Percentiles rank a stretch among this genome's conserved stretches.
Conservation (phyloP, 805 yeast species). For the Candida taoyuanica region DNA sequence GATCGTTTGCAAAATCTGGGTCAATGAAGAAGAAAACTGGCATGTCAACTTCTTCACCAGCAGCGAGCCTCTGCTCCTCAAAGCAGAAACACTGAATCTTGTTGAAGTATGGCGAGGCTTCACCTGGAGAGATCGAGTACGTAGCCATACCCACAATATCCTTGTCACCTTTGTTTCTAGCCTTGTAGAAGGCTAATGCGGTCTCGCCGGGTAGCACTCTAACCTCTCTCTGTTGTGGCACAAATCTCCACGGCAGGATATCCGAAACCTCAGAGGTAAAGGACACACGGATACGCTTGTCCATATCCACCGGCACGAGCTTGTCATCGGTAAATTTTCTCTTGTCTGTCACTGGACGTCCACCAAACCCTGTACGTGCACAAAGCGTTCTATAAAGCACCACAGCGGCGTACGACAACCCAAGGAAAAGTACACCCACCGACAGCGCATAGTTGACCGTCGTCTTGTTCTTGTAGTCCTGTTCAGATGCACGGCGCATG, state of each 20-base stretch:
- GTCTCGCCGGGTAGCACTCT: constrained; percentile 95
- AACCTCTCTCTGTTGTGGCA: constrained; percentile 92
- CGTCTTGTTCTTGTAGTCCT: constrained; percentile 32
- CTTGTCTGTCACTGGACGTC: constrained; percentile 86
- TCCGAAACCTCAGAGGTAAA: constrained; percentile 92
- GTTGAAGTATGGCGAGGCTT: constrained; percentile 93
- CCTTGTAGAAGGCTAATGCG: constrained; percentile 92
- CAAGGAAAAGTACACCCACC: constrained; percentile 64
- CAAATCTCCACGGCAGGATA: constrained; percentile 89
- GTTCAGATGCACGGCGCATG: constrained; percentile 17
- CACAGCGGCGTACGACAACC: constrained; percentile 84
- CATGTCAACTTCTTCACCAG: constrained; percentile 99
- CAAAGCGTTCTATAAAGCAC: constrained; percentile 90
- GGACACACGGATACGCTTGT: constrained; percentile 72
- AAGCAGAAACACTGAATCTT: constrained; percentile 98
- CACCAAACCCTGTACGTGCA: constrained; percentile 94
- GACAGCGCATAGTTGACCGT: constrained; percentile 64
- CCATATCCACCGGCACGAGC: constrained; percentile 81
- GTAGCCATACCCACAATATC: constrained; percentile 99
- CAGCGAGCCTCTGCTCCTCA: constrained; percentile 88
- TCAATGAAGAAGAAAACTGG: constrained; percentile 96
- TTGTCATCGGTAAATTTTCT: constrained; percentile 80
- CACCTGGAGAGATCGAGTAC: constrained; percentile 93
- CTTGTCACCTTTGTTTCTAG: constrained; percentile 76
- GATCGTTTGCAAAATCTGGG: constrained; percentile 92